phyloP scores from a whole-genome alignment of 1,284 basidiomycete genomes.

The Ustilago trichophora region DNA sequence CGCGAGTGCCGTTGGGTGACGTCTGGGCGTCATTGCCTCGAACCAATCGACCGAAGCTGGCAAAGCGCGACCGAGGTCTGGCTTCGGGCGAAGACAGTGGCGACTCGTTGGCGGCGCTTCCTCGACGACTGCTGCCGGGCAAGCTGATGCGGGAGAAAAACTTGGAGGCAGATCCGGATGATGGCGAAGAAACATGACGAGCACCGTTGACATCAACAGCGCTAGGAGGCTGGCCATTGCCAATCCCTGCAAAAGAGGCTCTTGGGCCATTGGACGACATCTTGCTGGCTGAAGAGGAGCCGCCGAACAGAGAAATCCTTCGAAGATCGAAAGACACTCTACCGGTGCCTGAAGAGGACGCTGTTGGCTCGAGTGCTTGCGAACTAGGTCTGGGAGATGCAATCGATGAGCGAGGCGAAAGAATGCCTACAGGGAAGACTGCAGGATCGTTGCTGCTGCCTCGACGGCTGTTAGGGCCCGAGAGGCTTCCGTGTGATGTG shows the following conservation, averaged over 20 bases:
- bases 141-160: constrained; percentile 42
- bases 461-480: constrained; percentile 17
- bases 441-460: constrained; percentile 21
- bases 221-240: constrained; percentile 11
- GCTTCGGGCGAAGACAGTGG: constrained; percentile 10
- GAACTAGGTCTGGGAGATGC: neutral
- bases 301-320: constrained; percentile 9
- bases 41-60: constrained; percentile 21
- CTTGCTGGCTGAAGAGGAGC: constrained; percentile 9
- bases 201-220: constrained; percentile 1
- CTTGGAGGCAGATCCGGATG: constrained; percentile 13
- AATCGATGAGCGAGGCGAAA: neutral
- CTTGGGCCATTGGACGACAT: constrained; percentile 11
- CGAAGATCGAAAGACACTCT: constrained; percentile 35
- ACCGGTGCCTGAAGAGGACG: neutral
- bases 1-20: constrained; percentile 1
- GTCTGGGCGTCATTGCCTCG: constrained; percentile 5
- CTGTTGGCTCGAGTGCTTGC: neutral
- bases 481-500: constrained; percentile 11
- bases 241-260: constrained; percentile 16
- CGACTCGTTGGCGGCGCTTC: constrained; percentile 20
- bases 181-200: constrained; percentile 11
- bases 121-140: constrained; percentile 24
- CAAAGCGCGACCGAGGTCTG: constrained; percentile 28
- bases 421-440: neutral